Evolutionary conservation across 1,284 basidiomycete species (phyloP), one percentile per base, ranked within the genome.

Genomic region (Ganoderma sinense): DNA sequence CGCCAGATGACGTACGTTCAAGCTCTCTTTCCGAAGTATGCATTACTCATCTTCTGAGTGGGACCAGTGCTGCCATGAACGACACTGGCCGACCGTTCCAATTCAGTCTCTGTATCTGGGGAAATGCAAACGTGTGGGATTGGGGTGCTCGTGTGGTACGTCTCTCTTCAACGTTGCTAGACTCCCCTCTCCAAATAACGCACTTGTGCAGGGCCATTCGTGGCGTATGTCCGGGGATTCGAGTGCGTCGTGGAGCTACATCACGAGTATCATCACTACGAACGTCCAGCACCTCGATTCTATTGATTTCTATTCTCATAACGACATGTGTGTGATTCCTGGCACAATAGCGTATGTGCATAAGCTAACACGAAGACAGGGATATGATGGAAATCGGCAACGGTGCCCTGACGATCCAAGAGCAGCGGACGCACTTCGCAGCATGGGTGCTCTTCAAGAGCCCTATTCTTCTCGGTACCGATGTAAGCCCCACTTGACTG

Each of bases 361-460:
- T 5, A 33, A 29, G 1, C 23, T 8, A 51, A 61, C 48, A 1
- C 16, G 48, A 13, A 13, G 26, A 11, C 23, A 76, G 75, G 75
- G 87, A 89, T 73, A 88, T 88, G 87, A 88, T 89, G 87, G 86
- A 88, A 75, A 87, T 87, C 45, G 74, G 86, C 75, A 88, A 88
- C 71, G 86, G 86, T 4, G 79, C 77, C 51, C 76, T 88, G 20
- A 87, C 85, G 0, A 78, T 85, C 43, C 76, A 85, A 71, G 87
- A 89, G 71, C 81, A 88, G 65, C 82, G 87, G 16, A 87, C 86
- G 4, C 88, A 89, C 76, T 88, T 89, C 69, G 86, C 87, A 13
- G 84, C 83, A 26, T 89, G 88, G 88, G 79, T 77, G 18, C 87
- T 88, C 76, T 76, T 88, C 73, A 89, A 89, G 75, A 87, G 86